phyloP scores from a whole-genome alignment of 208 protist species.

The Blastocrithidia nonstop region DNA sequence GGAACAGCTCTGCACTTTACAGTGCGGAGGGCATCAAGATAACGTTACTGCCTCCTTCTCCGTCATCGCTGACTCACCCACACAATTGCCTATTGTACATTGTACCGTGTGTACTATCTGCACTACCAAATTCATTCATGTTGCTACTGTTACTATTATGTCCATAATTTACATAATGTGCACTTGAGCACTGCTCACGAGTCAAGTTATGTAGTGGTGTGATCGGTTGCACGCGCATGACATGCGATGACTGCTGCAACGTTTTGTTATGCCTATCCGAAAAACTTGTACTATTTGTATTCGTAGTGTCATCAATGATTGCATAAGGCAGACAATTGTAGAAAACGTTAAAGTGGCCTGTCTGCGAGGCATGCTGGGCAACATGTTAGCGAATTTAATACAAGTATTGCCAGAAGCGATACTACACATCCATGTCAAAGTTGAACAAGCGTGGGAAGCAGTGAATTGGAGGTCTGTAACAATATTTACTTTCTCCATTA shows the following conservation, averaged over 20 bases:
- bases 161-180: too few relatives aligned
- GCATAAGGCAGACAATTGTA: conserved; percentile 55
- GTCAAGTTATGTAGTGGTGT: too few relatives aligned
- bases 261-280: conserved; percentile 5
- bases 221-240: background rate
- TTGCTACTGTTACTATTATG: background rate
- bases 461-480: conserved; percentile 50
- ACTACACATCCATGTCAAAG: conserved; percentile 33
- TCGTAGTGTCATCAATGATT: too few relatives aligned
- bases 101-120: conserved; percentile 3
- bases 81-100: conserved; percentile 5
- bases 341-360: conserved; percentile 57
- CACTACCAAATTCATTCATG: conserved; percentile 6
- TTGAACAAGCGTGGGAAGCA: conserved; percentile 62
- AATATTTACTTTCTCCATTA: conserved; percentile 17
- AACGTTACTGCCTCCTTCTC: conserved; percentile 32
- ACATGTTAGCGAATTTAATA: conserved; percentile 44
- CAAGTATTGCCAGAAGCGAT: conserved; percentile 37
- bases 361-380: conserved; percentile 29
- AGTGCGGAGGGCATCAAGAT: conserved; percentile 32
- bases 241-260: background rate
- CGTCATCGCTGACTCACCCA: conserved; percentile 38
- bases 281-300: background rate
- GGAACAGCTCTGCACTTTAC: conserved; percentile 18
- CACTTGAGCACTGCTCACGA: too few relatives aligned